Evolutionary conservation across 139 green algal species (phyloP).

Genomic region (Closterium sp.): DNA sequence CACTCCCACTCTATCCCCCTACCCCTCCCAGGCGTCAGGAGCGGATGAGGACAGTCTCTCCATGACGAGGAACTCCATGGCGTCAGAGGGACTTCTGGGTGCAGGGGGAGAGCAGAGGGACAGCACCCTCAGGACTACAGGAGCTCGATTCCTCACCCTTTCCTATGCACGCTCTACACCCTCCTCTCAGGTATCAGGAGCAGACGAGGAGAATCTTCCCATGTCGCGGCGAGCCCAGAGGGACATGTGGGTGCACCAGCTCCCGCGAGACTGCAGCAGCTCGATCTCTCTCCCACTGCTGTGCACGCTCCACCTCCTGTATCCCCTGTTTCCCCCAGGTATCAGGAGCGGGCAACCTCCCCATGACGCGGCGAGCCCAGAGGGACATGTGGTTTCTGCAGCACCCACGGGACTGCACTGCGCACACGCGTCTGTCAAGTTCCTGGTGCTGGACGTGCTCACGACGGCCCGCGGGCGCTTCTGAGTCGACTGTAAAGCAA

Average conservation of each 20-base stretch:
- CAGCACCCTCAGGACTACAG: slow-evolving; percentile 16
- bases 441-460: no score
- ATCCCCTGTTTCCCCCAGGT: no score
- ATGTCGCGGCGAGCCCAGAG: background rate
- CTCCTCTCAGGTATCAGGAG: background rate
- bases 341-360: slow-evolving; percentile 7
- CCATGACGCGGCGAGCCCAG: slow-evolving; percentile 1
- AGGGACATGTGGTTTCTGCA: slow-evolving; percentile 18
- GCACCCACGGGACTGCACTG: slow-evolving; percentile 16
- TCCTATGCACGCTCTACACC: no score
- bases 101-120: no score
- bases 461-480: no score
- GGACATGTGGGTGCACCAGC: slow-evolving; percentile 9
- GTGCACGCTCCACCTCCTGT: no score
- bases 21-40: background rate
- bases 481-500: no score
- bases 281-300: no score
- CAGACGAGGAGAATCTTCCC: slow-evolving; percentile 2
- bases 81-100: slow-evolving; percentile 30
- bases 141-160: no score
- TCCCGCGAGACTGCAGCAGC: background rate
- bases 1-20: no score
- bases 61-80: background rate
- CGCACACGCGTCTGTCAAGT: background rate
- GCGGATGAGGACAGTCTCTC: slow-evolving; percentile 6